Evolutionary conservation across 768 basidiomycete species (phyloP).

Genomic region (Mycena kentingensis): DNA sequence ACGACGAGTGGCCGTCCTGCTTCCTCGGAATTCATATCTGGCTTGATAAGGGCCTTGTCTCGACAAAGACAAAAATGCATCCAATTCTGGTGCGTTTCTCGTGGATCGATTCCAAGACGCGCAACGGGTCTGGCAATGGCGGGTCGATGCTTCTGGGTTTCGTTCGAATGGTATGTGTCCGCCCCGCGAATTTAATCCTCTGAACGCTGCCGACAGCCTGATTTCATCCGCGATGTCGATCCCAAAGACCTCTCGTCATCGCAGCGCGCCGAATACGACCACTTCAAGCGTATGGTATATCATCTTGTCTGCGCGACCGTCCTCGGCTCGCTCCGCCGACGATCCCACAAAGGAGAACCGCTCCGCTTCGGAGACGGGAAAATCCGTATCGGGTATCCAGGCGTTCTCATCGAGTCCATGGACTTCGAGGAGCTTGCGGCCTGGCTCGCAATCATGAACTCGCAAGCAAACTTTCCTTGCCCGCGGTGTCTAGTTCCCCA

Average conservation of each 20-base stretch:
- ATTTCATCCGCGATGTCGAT: constrained; percentile 7
- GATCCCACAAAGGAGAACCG: constrained; percentile 13
- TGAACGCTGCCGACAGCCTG: not conserved
- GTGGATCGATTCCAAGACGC: constrained; percentile 22
- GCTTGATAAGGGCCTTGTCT: constrained; percentile 26
- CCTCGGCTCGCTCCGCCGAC: constrained; percentile 5
- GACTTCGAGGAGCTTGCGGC: constrained; percentile 16
- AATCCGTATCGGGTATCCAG: constrained; percentile 10
- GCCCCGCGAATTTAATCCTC: not conserved
- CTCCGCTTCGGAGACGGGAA: constrained; percentile 12
- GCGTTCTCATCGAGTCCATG: constrained; percentile 19
- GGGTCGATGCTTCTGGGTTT: constrained; percentile 21
- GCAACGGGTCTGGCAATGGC: constrained; percentile 27
- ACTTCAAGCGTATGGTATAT: constrained; percentile 13
- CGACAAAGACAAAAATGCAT: constrained; percentile 23
- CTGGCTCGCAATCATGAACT: constrained; percentile 11
- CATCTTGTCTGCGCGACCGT: constrained; percentile 7
- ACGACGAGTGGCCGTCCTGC: constrained; percentile 14
- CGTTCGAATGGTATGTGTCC: constrained; percentile 16
- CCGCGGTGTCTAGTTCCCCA: constrained; percentile 14
- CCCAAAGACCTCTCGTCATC: constrained; percentile 1
- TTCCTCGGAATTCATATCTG: constrained; percentile 17
- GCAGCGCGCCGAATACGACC: constrained; percentile 7
- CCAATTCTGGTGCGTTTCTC: constrained; percentile 20
- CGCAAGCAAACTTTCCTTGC: constrained; percentile 9